phyloP scores from a whole-genome alignment of 1,139 yeast species.

The Magnusiomyces tetraspermus region DNA sequence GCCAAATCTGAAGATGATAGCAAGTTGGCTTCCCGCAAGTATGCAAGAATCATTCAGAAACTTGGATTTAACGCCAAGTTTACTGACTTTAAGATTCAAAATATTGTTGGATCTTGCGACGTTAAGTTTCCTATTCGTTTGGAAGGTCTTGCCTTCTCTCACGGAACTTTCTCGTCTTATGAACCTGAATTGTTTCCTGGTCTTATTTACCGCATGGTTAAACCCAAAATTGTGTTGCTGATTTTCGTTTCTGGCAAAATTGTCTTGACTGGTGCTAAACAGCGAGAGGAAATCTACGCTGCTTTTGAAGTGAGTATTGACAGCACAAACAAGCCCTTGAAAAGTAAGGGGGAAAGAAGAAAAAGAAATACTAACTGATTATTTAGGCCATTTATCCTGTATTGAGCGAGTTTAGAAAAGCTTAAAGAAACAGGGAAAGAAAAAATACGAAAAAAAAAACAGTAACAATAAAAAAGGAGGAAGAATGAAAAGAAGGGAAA shows the following conservation, averaged over 20 bases:
- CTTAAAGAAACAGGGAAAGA: slow-evolving; percentile 30
- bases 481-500: not conserved
- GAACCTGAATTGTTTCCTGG: slow-evolving; percentile 99
- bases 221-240: slow-evolving; percentile 91
- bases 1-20: slow-evolving; percentile 98
- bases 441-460: not conserved
- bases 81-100: slow-evolving; percentile 94
- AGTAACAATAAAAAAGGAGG: not conserved
- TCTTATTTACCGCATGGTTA: slow-evolving; percentile 97
- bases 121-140: slow-evolving; percentile 95
- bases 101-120: slow-evolving; percentile 94
- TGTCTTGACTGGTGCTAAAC: slow-evolving; percentile 97
- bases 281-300: slow-evolving; percentile 95
- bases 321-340: too few species aligned
- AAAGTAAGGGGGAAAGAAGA: not conserved
- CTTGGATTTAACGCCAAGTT: slow-evolving; percentile 88
- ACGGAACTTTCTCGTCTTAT: slow-evolving; percentile 97
- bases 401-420: slow-evolving; percentile 92
- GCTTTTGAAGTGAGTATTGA: slow-evolving; percentile 58
- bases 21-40: slow-evolving; percentile 90
- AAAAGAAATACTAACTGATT: not conserved
- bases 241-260: slow-evolving; percentile 96
- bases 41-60: slow-evolving; percentile 95
- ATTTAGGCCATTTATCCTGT: slow-evolving; percentile 80
- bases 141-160: slow-evolving; percentile 96